Evolutionary conservation across 768 basidiomycete genomes (phyloP).

Genomic region (Phlegmacium glaucopus): DNA sequence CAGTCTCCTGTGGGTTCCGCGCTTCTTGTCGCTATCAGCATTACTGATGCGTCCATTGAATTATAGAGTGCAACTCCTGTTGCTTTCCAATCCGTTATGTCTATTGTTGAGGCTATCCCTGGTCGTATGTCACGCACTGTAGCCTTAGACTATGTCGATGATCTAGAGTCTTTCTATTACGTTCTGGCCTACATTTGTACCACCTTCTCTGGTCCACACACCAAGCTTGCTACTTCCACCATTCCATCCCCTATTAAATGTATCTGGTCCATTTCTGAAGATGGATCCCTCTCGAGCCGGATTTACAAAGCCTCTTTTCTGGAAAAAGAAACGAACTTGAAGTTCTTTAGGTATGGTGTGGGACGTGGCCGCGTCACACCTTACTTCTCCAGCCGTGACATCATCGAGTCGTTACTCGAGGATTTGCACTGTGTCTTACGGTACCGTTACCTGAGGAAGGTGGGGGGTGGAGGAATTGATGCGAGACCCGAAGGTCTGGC

Average conservation of each 20-base stretch:
- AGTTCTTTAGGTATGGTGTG: too few species aligned
- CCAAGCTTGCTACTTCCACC: neutral
- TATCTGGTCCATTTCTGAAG: too few species aligned
- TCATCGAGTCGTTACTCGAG: too few species aligned
- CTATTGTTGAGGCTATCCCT: neutral
- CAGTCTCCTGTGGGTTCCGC: neutral
- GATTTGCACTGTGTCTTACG: too few species aligned
- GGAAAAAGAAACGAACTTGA: slow-evolving; percentile 7
- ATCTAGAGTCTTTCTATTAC: slow-evolving; percentile 12
- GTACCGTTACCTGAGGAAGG: too few species aligned
- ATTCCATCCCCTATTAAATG: neutral
- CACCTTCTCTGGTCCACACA: neutral
- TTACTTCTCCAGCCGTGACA: too few species aligned
- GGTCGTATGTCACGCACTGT: neutral
- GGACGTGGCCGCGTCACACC: too few species aligned
- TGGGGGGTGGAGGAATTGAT: too few species aligned
- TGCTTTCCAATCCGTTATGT: slow-evolving; percentile 1
- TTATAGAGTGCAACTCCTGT: neutral
- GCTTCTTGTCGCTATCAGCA: too few species aligned
- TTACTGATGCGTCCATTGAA: too few species aligned
- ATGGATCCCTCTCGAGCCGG: too few species aligned
- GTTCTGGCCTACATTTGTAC: slow-evolving; percentile 5
- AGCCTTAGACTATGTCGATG: slow-evolving; percentile 10
- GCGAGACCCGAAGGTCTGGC: too few species aligned
- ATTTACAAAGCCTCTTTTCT: neutral